Evolutionary conservation across 2,329 filamentous ascomycete genomes (phyloP).

Genomic region (Diplodia intermedia): DNA sequence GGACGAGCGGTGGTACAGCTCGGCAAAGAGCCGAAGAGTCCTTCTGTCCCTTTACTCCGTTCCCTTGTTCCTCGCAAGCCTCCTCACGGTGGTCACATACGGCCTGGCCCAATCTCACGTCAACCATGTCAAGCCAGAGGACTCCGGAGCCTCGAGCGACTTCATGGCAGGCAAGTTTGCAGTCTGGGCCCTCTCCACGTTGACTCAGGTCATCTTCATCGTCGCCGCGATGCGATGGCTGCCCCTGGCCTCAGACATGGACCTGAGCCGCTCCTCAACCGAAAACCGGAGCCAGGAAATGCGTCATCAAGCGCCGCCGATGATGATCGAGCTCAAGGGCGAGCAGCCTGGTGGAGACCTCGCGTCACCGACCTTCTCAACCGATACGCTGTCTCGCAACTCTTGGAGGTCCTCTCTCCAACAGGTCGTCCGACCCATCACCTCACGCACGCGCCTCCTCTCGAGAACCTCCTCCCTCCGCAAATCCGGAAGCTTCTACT

Average conservation of each 20-base stretch:
- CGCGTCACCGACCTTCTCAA: slow-evolving; percentile 47
- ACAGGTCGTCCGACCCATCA: slow-evolving; percentile 47
- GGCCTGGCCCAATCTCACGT: slow-evolving; percentile 29
- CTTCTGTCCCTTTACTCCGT: slow-evolving; percentile 39
- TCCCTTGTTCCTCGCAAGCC: slow-evolving; percentile 36
- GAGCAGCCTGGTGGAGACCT: slow-evolving; percentile 29
- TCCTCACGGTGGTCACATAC: slow-evolving; percentile 29
- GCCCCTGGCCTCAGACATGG: slow-evolving; percentile 36
- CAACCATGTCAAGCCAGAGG: slow-evolving; percentile 27
- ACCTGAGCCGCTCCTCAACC: slow-evolving; percentile 35
- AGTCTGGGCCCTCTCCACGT: slow-evolving; percentile 44
- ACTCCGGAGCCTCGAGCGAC: slow-evolving; percentile 36
- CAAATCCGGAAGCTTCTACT: slow-evolving; percentile 45
- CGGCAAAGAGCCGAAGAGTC: slow-evolving; percentile 34
- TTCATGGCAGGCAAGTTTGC: slow-evolving; percentile 47
- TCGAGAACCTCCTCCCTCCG: slow-evolving; percentile 39
- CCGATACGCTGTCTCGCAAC: slow-evolving; percentile 42
- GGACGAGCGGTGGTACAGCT: slow-evolving; percentile 23
- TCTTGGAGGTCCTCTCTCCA: slow-evolving; percentile 49
- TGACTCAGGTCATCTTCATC: slow-evolving; percentile 43
- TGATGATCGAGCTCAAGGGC: slow-evolving; percentile 35
- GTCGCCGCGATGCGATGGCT: slow-evolving; percentile 25
- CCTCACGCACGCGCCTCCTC: slow-evolving; percentile 45
- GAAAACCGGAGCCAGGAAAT: slow-evolving; percentile 48
- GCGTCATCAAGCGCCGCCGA: slow-evolving; percentile 38